Evolutionary conservation across 371 early-diverging fungal species (phyloP), one percentile per base, ranked within the genome.

Genomic region (Mucor ambiguus): DNA sequence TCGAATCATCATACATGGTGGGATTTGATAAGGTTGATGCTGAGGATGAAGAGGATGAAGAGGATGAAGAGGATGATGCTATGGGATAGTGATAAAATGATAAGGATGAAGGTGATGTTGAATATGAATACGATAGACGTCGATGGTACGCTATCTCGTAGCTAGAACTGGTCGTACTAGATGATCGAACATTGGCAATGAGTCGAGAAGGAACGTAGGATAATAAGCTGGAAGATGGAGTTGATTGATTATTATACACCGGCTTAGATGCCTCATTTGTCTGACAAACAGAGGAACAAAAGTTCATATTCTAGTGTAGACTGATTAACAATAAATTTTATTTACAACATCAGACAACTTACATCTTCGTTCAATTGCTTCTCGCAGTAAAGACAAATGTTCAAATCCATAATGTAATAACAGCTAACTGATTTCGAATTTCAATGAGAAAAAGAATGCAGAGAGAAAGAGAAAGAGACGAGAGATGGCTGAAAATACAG

Each of bases 241-340:
- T 26, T 5, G 52, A 28, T 44, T 26, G 49, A 52, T 24, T 52
- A 28, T 52, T 28, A 56, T 63, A 29, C 7, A 49, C 61, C 12
- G 73, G 70, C 35, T 73, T 73, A 16, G 70, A 66, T 32, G 73
- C 73, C 44, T 73, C 73, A 14, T 60, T 73, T 63, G 70, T 38
- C 48, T 73, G 66, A 46, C 73, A 73, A 43, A 20, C 26, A 18
- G 37, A 18, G 35, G 73, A 73, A 29, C 73, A 73, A 44, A 73
- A 73, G 28, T 33, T 55, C 58, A 60, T 58, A 33, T 56, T 70
- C 73, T 73, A 60, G 11, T 22, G 11, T 29, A n/a, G 20, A 3
- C 11, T 22, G 18, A 37, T 54, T 22, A 52, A 35, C 24, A 26
- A 41, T 37, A 18, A 20, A 56, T 12, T 4, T 1, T 18, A 54